Evolutionary conservation across 2,329 filamentous ascomycete genomes (phyloP).

Genomic region (Aspergillus tamarii): DNA sequence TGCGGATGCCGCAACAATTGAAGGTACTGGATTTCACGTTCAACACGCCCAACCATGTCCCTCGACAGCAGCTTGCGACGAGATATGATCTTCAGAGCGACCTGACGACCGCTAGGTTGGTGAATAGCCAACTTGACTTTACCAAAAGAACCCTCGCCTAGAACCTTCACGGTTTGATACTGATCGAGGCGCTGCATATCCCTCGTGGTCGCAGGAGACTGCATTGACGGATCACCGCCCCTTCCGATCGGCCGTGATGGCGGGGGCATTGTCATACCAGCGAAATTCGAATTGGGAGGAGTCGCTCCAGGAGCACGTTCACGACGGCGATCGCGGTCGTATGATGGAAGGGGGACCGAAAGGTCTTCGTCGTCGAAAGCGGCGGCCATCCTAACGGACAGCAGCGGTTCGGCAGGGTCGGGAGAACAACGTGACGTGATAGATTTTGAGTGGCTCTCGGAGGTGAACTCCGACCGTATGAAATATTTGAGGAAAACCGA

Average conservation of each 20-base stretch:
- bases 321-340: constrained; percentile 33
- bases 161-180: constrained; percentile 85
- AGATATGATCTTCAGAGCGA: constrained; percentile 96
- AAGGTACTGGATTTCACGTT: constrained; percentile 97
- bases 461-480: constrained; percentile 8
- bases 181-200: constrained; percentile 85
- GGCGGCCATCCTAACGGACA: constrained; percentile 38
- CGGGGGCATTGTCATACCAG: constrained; percentile 44
- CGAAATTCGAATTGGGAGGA: constrained; percentile 30
- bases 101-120: constrained; percentile 88
- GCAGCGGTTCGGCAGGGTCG: constrained; percentile 15
- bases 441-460: constrained; percentile 27
- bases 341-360: constrained; percentile 66
- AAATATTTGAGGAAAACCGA: neutral
- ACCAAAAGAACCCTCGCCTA: constrained; percentile 96
- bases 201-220: constrained; percentile 53
- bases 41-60: constrained; percentile 97
- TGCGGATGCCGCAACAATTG: constrained; percentile 94
- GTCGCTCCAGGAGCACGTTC: constrained; percentile 23
- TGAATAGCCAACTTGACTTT: constrained; percentile 98
- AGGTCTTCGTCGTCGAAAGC: constrained; percentile 80
- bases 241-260: constrained; percentile 38
- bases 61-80: constrained; percentile 93
- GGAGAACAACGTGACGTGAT: constrained; percentile 43
- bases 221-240: constrained; percentile 31